A percentile compares a stretch with the other conserved stretches of the same genome.
phyloP scores from a whole-genome alignment of 1,284 basidiomycete genomes.

The Austroboletus rostrupii region DNA sequence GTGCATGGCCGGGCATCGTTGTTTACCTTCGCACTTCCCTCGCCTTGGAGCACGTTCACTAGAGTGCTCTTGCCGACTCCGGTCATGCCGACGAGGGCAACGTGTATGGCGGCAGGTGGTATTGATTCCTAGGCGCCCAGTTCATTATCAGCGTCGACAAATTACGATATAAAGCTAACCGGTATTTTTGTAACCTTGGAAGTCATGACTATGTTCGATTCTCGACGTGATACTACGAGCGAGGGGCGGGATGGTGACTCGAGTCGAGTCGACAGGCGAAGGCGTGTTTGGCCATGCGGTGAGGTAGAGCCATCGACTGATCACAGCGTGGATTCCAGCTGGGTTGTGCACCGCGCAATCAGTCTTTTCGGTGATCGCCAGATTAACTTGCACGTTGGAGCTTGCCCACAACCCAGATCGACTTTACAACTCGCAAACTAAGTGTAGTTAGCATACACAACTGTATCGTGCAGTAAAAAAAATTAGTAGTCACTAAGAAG shows the following conservation, averaged over 20 bases:
- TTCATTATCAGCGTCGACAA: slow-evolving; percentile 2
- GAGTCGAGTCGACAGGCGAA: no score
- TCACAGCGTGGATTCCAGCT: slow-evolving; percentile 17
- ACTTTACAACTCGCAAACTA: no score
- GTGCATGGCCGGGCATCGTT: slow-evolving; percentile 24
- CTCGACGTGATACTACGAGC: no score
- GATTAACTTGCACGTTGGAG: no score
- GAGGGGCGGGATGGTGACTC: no score
- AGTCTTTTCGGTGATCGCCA: no score
- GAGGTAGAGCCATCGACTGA: not conserved
- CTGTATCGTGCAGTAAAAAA: no score
- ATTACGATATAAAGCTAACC: slow-evolving; percentile 10
- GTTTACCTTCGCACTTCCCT: slow-evolving; percentile 11
- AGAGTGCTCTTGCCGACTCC: slow-evolving; percentile 29
- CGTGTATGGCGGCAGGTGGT: slow-evolving; percentile 4
- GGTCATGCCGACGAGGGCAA: slow-evolving; percentile 24
- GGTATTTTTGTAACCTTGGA: slow-evolving; percentile 11
- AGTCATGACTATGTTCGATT: not conserved
- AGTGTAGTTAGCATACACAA: no score
- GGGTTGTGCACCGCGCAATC: slow-evolving; percentile 10
- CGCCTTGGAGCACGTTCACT: slow-evolving; percentile 22
- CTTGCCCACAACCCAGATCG: no score
- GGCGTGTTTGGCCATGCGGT: not conserved
- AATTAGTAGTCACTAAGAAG: no score
- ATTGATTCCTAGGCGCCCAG: slow-evolving; percentile 1